These are phyloP conservation scores for Taiozyma onychis DNA, from an alignment of 1,139 yeast species.

Conservation along the genomic window DNA sequence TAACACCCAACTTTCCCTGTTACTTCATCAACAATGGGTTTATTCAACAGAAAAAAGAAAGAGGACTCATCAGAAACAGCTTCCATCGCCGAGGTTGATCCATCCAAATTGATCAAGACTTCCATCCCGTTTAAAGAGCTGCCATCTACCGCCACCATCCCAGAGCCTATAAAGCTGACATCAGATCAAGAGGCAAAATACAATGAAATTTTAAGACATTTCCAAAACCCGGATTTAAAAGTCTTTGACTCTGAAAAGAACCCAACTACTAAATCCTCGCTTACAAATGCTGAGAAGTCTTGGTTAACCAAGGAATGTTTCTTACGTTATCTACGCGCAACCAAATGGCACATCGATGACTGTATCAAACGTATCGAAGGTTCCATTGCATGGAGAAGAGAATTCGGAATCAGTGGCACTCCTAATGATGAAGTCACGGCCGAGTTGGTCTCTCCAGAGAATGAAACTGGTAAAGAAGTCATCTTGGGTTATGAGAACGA, in stretches of 20 bases:
- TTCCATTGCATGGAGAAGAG: conserved; percentile 84
- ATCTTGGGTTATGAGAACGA: conserved; percentile 84
- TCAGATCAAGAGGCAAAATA: conserved; percentile 53
- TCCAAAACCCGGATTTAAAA: conserved; percentile 37
- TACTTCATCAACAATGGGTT: conserved; percentile 11
- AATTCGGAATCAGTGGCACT: conserved; percentile 68
- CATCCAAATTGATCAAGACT: conserved; percentile 23
- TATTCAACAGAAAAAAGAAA: conserved; percentile 20
- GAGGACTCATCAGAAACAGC: conserved; percentile 6
- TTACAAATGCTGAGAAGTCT: conserved; percentile 62
- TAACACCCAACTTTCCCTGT: not conserved
- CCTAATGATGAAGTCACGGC: conserved; percentile 46
- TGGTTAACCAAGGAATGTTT: conserved; percentile 92
- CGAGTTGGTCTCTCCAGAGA: conserved; percentile 62
- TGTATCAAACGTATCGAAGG: conserved; percentile 71
- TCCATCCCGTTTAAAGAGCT: conserved; percentile 49
- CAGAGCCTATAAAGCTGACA: conserved; percentile 43
- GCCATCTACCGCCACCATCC: conserved; percentile 43
- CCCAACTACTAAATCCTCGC: conserved; percentile 26
- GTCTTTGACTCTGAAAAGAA: conserved; percentile 34
- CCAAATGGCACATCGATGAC: conserved; percentile 72
- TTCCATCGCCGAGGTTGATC: conserved; percentile 8
- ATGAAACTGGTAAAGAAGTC: conserved; percentile 83
- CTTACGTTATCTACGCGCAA: conserved; percentile 79
- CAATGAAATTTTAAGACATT: conserved; percentile 48